Evolutionary conservation across 345 rosid genomes (phyloP), one percentile per base, ranked within the genome.

Genomic region (Hibiscus mutabilis): DNA sequence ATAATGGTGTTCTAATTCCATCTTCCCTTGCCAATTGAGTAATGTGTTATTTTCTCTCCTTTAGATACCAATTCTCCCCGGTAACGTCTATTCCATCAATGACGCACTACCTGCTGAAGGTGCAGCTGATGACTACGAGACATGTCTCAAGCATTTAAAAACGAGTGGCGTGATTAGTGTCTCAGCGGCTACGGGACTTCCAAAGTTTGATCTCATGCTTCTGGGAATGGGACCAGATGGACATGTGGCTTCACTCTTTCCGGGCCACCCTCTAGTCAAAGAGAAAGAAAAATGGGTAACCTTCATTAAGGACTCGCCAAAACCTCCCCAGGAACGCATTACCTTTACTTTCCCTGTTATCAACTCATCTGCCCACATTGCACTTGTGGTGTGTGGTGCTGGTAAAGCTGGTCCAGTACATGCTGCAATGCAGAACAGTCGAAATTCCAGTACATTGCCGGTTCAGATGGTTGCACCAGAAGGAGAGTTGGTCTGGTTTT

Each of bases 151-250:
- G 77, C 84, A 87, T 73, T 76, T 88, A 74, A 91, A 82, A 29
- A 71, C 75, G 6, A 75, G 53, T 29, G 72, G 72, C 24, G 72
- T 81, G 58, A 31, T 93, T 58, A 79, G 72, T 1, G 42, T 68
- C 44, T 90, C 98, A 35, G 64, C 86, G 25, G 56, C 76, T 0
- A 85, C 77, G 5, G 95, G 91, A 72, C 75, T 91, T 49, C 97
- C 98, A 0, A 88, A 85, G 73, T 94, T 94, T 25, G 96, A 94
- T 78, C 84, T 91, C 73, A 82, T 85, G 88, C 96, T 93, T 77
- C 81, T 93, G 0, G 97, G 98, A 37, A 86, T 91, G 89, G 98
- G 98, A 0, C 97, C 96, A 1, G 97, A 93, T 77, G 97, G 97
- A 14, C 96, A 89, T 0, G 82, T 94, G 14, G 98, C 98, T 24